Conservation (phyloP, 192 early-diverging fungal species). For the Backusella tarrabulga region DNA sequence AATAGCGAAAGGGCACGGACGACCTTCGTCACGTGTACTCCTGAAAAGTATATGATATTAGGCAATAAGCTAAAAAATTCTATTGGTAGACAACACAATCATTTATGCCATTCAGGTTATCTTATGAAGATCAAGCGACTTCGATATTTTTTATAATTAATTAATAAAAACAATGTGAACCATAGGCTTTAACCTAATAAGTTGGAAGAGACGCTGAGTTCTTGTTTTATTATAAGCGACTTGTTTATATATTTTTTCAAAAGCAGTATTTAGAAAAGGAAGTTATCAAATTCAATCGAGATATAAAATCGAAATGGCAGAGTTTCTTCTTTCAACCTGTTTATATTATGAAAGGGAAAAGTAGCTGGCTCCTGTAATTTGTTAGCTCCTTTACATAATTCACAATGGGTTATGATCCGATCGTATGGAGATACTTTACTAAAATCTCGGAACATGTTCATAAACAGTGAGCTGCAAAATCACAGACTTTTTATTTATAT, state of each 20-base stretch:
- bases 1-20: neutral
- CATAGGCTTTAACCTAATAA: neutral
- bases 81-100: neutral
- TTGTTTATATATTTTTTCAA: neutral
- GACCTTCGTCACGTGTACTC: neutral
- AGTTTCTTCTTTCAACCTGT: neutral
- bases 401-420: neutral
- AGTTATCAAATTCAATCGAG: neutral
- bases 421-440: neutral
- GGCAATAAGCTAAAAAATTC: neutral
- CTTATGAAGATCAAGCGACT: neutral
- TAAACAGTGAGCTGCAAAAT: neutral
- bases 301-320: neutral
- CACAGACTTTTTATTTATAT: too few species aligned
- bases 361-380: neutral
- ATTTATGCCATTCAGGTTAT: neutral
- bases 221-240: neutral
- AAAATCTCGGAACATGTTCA: neutral
- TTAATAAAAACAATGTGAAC: neutral
- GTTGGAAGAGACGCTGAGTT: neutral
- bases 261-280: neutral
- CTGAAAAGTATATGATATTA: neutral
- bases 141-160: neutral
- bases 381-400: neutral
- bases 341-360: neutral